Conservation (phyloP, 768 basidiomycete species). For the Kwoniella dendrophila region DNA sequence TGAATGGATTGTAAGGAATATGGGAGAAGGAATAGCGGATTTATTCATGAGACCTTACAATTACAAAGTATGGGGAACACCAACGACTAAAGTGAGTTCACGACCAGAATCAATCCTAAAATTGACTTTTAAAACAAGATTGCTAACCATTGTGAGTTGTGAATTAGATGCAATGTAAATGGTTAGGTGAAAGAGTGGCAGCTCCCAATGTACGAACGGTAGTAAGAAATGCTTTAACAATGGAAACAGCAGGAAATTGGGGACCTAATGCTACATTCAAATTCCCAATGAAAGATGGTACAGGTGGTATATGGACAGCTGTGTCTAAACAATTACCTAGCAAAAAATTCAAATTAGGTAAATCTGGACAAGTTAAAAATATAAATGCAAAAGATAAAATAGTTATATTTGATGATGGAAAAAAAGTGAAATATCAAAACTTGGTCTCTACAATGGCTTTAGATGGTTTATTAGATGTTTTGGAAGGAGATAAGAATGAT, state of each 20-base stretch:
- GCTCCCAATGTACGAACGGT: constrained; percentile 56
- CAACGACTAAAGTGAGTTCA: constrained; percentile 48
- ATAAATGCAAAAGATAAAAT: constrained; percentile 51
- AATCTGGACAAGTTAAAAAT: constrained; percentile 39
- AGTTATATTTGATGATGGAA: constrained; percentile 52
- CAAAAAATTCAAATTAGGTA: constrained; percentile 42
- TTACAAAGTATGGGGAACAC: constrained; percentile 58
- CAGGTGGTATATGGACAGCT: constrained; percentile 58
- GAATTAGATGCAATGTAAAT: constrained; percentile 57
- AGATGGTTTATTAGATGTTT: constrained; percentile 48
- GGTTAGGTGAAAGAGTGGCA: constrained; percentile 58
- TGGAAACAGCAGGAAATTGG: constrained; percentile 57
- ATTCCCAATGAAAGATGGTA: constrained; percentile 57
- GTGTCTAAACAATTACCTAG: constrained; percentile 52
- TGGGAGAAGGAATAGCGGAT: constrained; percentile 57
- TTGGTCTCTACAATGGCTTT: constrained; percentile 56
- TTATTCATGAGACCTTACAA: constrained; percentile 59
- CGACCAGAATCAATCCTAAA: neutral
- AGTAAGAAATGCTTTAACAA: constrained; percentile 56
- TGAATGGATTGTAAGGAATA: constrained; percentile 57
- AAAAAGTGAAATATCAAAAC: constrained; percentile 48
- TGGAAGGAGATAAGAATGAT: constrained; percentile 39
- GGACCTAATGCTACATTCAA: constrained; percentile 57
- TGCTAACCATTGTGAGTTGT: neutral
- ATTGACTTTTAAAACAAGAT: neutral